Base-by-base conservation (phyloP, 257 asterid genomes). In the Mentha longifolia region DNA sequence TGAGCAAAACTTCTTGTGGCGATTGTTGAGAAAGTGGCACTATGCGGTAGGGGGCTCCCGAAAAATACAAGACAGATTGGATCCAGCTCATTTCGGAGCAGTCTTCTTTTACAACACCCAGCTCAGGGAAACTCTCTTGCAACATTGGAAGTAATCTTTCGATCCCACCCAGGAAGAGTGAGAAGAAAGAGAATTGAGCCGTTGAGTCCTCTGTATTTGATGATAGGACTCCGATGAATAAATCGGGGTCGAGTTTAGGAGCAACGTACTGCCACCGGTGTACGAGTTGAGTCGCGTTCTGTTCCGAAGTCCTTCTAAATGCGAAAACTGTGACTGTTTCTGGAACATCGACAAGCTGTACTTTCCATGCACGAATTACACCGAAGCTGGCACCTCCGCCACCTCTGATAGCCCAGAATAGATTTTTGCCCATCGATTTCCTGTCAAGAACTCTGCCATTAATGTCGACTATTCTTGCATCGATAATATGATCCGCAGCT, bases 351-450 rank as follows among this genome's bases (percentile, higher is more conserved):
- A 68, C 74, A 0, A 68, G 55, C 5, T 68, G 74, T 10, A n/a
- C n/a, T n/a, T n/a, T n/a, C n/a, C n/a, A n/a, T n/a, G n/a, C n/a
- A n/a, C n/a, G n/a, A n/a, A n/a, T 65, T 7, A 82, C 65, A 3
- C 83, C 77, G 5, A 78, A 75, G 65, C 86, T 81, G 6, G 81
- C 79, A 1, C 77, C 81, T 0, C 86, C 83, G 1, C 81, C 85
- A 0, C 83, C 85, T 60, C 79, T 41, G 3, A 78, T 78, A 4
- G 83, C 81, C 83, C 81, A 81, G 77, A 76, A 81, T 22, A 78
- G 65, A 11, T 74, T 80, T 17, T 74, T 78, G 0, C 83, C 83
- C 85, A 78, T 81, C 16, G 81, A 71, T 65, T 63, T 22, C n/a
- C n/a, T n/a, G n/a, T n/a, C n/a, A n/a, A n/a, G n/a, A n/a, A n/a